phyloP scores from a whole-genome alignment of 257 asterid genomes.

The Knoxia roxburghii region DNA sequence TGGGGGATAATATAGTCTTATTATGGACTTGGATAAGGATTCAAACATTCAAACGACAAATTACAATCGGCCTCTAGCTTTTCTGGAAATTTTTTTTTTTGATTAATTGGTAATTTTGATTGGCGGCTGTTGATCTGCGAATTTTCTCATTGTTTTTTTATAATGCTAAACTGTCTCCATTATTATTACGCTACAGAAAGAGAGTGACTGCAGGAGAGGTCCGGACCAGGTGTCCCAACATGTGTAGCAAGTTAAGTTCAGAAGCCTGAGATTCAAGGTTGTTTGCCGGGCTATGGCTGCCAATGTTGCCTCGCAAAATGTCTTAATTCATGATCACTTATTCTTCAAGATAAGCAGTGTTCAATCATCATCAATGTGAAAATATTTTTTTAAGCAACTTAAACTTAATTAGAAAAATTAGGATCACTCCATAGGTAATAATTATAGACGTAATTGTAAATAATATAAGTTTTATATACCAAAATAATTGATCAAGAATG shows the following conservation, averaged over 20 bases:
- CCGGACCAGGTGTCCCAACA: constrained; percentile 4
- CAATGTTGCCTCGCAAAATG: background rate
- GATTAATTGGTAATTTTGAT: constrained; percentile 1
- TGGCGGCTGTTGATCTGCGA: constrained; percentile 3
- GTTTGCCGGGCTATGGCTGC: background rate
- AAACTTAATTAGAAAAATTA: too few relatives aligned
- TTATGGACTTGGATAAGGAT: constrained; percentile 33
- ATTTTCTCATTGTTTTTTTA: background rate
- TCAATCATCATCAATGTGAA: too few relatives aligned
- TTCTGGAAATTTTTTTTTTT: background rate
- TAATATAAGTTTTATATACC: too few relatives aligned
- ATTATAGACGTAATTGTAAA: too few relatives aligned
- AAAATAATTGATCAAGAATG: too few relatives aligned
- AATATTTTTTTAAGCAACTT: too few relatives aligned
- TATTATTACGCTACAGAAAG: background rate
- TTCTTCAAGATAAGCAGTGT: too few relatives aligned
- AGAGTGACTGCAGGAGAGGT: background rate
- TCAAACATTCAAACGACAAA: constrained; percentile 25
- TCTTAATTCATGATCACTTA: background rate
- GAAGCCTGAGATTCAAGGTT: background rate
- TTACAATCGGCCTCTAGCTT: constrained; percentile 1
- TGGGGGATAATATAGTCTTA: constrained; percentile 12
- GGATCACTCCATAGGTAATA: too few relatives aligned
- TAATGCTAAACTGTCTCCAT: background rate
- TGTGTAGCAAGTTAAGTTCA: constrained; percentile 18